Evolutionary conservation across 129 eudicot species (phyloP).

Genomic region (Erigeron canadensis): DNA sequence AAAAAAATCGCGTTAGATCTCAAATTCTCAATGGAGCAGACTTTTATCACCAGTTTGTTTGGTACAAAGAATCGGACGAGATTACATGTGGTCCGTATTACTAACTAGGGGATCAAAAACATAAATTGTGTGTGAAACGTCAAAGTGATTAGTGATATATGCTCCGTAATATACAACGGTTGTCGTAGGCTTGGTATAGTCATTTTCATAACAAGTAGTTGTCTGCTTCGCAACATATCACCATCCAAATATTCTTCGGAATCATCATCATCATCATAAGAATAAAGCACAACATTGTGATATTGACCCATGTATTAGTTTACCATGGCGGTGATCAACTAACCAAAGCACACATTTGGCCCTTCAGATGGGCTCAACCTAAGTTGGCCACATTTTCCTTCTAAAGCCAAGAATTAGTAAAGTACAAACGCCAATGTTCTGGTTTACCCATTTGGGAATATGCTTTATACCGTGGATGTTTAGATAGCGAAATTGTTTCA

Average conservation of each 20-base stretch:
- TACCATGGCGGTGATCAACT: neutral
- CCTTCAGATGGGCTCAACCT: no score
- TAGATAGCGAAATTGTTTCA: no score
- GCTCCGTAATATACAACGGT: neutral
- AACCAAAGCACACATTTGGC: neutral
- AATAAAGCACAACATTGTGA: slow-evolving; percentile 5
- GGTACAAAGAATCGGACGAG: neutral
- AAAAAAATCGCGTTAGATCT: no score
- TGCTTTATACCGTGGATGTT: no score
- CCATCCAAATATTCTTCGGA: slow-evolving; percentile 11
- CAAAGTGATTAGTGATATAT: neutral
- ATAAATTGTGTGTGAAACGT: slow-evolving; percentile 13
- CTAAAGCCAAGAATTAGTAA: no score
- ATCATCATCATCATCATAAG: neutral
- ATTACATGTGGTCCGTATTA: neutral
- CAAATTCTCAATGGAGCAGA: no score
- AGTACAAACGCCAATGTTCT: no score
- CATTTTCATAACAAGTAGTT: neutral
- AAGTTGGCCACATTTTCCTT: no score
- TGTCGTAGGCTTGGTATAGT: neutral
- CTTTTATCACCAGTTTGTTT: neutral
- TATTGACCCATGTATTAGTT: neutral
- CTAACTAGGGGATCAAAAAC: neutral
- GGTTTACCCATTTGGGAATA: no score
- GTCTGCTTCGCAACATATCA: neutral